These are phyloP conservation scores for Chaetomium globosum DNA, from an alignment of 2,329 filamentous ascomycete species.

Conservation along the genomic window DNA sequence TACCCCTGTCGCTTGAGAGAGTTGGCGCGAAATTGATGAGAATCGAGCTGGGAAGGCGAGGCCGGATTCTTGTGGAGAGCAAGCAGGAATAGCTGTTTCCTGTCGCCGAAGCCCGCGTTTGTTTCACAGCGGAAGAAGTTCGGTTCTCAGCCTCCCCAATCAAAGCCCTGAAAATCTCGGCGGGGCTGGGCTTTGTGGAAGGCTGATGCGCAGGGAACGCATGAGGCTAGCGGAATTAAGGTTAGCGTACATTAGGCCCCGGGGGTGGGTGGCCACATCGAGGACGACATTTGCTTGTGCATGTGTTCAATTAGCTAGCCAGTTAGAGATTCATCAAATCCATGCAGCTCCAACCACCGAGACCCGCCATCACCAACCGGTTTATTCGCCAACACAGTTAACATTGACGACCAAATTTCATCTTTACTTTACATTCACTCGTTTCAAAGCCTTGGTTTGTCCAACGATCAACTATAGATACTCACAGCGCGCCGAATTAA, in stretches of 20 bases:
- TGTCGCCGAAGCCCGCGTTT: slow-evolving; percentile 15
- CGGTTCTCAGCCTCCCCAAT: slow-evolving; percentile 16
- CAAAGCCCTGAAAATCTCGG: neutral
- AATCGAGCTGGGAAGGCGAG: slow-evolving; percentile 21
- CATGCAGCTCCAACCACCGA: slow-evolving; percentile 3
- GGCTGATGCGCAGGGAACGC: neutral
- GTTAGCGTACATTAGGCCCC: neutral
- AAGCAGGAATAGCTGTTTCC: slow-evolving; percentile 17
- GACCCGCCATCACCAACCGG: neutral
- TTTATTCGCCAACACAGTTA: neutral
- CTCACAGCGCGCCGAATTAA: neutral
- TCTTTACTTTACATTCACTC: neutral
- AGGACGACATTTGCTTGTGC: neutral
- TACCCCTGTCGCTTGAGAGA: slow-evolving; percentile 21
- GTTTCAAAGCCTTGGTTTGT: too few species aligned
- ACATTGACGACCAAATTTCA: neutral
- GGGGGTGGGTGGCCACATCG: slow-evolving; percentile 16
- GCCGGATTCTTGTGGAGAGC: slow-evolving; percentile 27
- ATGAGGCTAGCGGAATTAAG: neutral
- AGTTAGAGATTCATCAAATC: slow-evolving; percentile 24
- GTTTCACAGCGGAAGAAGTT: slow-evolving; percentile 23
- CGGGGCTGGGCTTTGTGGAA: neutral
- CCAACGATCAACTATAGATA: neutral
- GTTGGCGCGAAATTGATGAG: slow-evolving; percentile 14
- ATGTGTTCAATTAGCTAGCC: slow-evolving; percentile 12